These are phyloP conservation scores for Colletotrichum tropicale DNA, from an alignment of 2,329 filamentous ascomycete species.

Conservation along the genomic window DNA sequence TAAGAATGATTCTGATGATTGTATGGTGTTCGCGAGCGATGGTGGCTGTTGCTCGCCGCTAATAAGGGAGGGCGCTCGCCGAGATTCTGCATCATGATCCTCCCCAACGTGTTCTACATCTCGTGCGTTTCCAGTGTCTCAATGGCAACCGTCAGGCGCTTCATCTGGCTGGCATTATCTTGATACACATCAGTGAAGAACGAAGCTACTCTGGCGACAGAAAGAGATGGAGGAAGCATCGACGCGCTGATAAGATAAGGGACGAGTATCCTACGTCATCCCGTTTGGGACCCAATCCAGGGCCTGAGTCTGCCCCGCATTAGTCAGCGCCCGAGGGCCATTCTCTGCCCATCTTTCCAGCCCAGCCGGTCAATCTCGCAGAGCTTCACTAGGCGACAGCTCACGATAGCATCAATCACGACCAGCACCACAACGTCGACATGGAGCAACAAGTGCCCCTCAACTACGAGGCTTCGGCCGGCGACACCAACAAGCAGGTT, in stretches of 20 bases:
- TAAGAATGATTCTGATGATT: neutral
- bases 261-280: slow-evolving; percentile 9
- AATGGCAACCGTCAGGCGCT: neutral
- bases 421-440: slow-evolving; percentile 33
- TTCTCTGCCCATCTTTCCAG: neutral
- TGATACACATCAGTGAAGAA: neutral
- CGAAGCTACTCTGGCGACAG: neutral
- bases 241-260: slow-evolving; percentile 3
- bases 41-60: neutral
- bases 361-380: neutral
- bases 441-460: slow-evolving; percentile 74
- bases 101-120: neutral
- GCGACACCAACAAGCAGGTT: slow-evolving; percentile 72
- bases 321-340: slow-evolving; percentile 3
- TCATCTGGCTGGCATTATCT: neutral
- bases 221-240: neutral
- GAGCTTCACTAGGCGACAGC: neutral
- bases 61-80: neutral
- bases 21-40: neutral
- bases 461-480: slow-evolving; percentile 77
- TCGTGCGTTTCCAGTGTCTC: neutral
- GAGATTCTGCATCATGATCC: neutral
- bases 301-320: slow-evolving; percentile 4
- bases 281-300: neutral
- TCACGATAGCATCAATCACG: slow-evolving; percentile 10